Base-by-base conservation (phyloP, 2,329 filamentous ascomycete genomes). In the Trichothecium roseum region DNA sequence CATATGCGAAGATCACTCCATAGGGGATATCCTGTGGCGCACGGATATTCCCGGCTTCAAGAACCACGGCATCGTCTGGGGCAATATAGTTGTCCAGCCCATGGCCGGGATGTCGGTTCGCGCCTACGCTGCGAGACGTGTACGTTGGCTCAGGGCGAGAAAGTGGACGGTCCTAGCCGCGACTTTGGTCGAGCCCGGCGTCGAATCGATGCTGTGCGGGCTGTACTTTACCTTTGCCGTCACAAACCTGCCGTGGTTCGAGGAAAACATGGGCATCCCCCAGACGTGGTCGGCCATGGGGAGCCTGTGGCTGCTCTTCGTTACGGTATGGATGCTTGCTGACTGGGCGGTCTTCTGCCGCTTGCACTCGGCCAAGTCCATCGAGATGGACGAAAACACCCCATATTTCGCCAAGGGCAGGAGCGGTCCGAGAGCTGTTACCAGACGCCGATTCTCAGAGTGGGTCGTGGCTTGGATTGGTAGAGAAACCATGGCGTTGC, bases 1-100 rank as follows among this genome's bases (percentile, higher is more conserved):
- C 53, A 96, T 98, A 52, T 98, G 91, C 63, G 93, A 98, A 56
- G 91, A 98, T 53, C 91, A 98, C 51, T 66, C 95, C 17, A 94
- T 98, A 37, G 89, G 89, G 10, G 91, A 98, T 46, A 63, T 91
- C 1, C 69, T 98, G 4, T 98, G 88, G 87, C 78, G 78, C 37
- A 71, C 74, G n/a, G 51, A 61, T 3, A 59, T 82, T 5, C 69
- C 73, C 0, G 71, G 73, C 2, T 81, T 74, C 60, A 70, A 72
- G 28, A 93, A 93, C 49, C 91, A 98, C 54, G 83, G 77, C 5
- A 69, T 96, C 38, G 77, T 88, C 1, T 82, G 81, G 52, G 86
- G 87, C 4, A 88, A 96, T 52, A 64, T 94, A 3, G 89, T 83
- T 18, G 76, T 96, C 38, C 91, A 98, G 53, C 93, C 93, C 27